Base-by-base conservation (phyloP, 1,139 yeast species). In the Dujonia santamariae region DNA sequence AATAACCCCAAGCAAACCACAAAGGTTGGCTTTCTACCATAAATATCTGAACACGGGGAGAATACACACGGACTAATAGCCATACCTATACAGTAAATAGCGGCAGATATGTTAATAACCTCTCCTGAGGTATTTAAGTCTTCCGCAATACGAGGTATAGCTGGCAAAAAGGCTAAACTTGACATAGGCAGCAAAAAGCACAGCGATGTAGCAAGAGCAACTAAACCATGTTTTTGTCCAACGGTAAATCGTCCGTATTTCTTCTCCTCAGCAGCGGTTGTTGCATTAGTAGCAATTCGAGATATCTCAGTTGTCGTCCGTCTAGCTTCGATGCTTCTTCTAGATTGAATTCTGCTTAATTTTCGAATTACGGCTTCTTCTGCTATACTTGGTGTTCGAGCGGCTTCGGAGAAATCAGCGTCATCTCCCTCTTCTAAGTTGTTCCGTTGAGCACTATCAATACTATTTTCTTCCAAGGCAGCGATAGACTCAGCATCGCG, bases 51-150 rank as follows among this genome's bases (percentile, higher is more conserved):
- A 35, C 72, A 50, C 4, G 80, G 80, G 2, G 72, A 63, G 38
- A 68, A 55, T 3, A 73, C 26, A 40, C 75, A 61, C 1, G 80
- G 78, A 0, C 78, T 67, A 2, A 69, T 35, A 4, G 77, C 68
- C 78, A 75, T 74, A 43, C 67, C 60, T 1, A 72, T 44, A 49
- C 70, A 68, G 45, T 67, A 75, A 3, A 70, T 57, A 0, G 78
- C 77, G 44, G 68, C 73, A 12, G 79, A 61, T 6, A 71, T 50
- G 39, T 70, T 72, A 40, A 74, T 67, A 8, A 71, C 50, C 14
- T 63, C 62, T 8, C 68, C 69, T 0, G 76, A 63, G 12, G 78
- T 72, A 36, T 64, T 42, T 26, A 36, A 36, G 4, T 25, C 28
- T 3, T 18, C 23, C 8, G 80, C 73, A 21, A 74, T 68, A 35